Evolutionary conservation across 495 filamentous ascomycete genomes (phyloP), one percentile per base, ranked within the genome.

Genomic region (Astrocystis sublimbata): DNA sequence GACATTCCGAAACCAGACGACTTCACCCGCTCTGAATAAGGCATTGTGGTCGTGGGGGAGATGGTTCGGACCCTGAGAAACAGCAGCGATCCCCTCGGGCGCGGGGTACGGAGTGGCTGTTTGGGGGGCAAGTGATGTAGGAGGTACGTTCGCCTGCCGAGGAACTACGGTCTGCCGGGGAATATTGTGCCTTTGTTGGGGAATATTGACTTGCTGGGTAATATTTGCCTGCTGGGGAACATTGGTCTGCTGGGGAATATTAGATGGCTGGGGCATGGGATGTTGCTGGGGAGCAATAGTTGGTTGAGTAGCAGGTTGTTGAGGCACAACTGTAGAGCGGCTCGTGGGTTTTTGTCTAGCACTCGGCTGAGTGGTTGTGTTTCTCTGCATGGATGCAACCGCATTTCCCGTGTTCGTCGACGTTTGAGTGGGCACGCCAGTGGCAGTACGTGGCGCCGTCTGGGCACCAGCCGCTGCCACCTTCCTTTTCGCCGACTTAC

Each of bases 1-100:
- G 15, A 70, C 60, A 13, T 60, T 68, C 26, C 68, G 71, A 58
- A 72, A 81, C 78, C 78, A 81, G 1, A 81, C 73, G 8, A 79
- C 38, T 45, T 81, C 78, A 1, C 76, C 76, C 4, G 73, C 65
- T 43, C 76, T 73, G 58, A 77, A 81, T 3, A 79, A 64, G 35
- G 73, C 36, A 59, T 62, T 8, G 45, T 42, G 5, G 58, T 51
- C 15, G 26, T 26, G 12, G 50, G 62, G 2, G 58, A 41, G 21
- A 35, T 64, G 21, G 52, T 65, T 23, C 56, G 55, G 12, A 17
- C 40, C 3, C 60, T 42, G 38, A 64, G 50, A 15, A 61, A 45
- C 6, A 50, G 21, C 12, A 57, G 54, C 5, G 63, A 35, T 24
- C 42, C 65, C 24, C 6, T 47, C 50, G 24, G 61, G 35, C 28